Evolutionary conservation across 345 rosid species (phyloP), one percentile per base, ranked within the genome.

Genomic region (Acer negundo): DNA sequence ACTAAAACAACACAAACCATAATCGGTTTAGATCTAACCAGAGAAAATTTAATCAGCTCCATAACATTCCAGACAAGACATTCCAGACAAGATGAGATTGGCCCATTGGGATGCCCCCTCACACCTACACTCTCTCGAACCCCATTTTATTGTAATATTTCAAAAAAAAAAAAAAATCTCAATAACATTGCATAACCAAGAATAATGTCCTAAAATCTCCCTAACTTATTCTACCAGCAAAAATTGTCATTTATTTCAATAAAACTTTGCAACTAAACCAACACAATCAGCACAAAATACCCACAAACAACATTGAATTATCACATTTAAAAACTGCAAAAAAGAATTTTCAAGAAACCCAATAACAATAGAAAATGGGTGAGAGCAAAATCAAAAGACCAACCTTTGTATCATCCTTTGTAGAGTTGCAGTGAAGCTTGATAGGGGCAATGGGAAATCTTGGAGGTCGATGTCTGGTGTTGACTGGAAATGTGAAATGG

Each of bases 341-440:
- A 35, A 35, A 4, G 38, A 35, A 35, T 35, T 35, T 35, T 35
- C 38, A 35, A 35, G 38, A 31, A 31, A 31, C 38, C 38, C 38
- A 79, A 44, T 35, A 69, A 53, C 24, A 75, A 61, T 62, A 47
- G 15, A 55, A 58, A 23, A 75, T 5, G 35, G 3, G 22, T 31
- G 8, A 78, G 7, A 26, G 63, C 44, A 44, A 6, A 63, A 73
- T 15, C 22, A 8, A 0, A 79, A 75, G 77, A 69, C 76, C 69
- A 77, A 89, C 89, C 84, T 79, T 84, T 63, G 75, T 24, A 65
- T 44, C 58, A 77, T 19, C 72, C 38, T 73, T 70, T 28, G 63
- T 49, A 59, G 87, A 56, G 80, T 76, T 75, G 90, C 88, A 86
- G 35, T 71, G 82, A 51, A 77, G 7, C 20, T 61, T 81, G 59